phyloP scores from a whole-genome alignment of 352 stramenopile species.

The Phytophthora ohioensis region DNA sequence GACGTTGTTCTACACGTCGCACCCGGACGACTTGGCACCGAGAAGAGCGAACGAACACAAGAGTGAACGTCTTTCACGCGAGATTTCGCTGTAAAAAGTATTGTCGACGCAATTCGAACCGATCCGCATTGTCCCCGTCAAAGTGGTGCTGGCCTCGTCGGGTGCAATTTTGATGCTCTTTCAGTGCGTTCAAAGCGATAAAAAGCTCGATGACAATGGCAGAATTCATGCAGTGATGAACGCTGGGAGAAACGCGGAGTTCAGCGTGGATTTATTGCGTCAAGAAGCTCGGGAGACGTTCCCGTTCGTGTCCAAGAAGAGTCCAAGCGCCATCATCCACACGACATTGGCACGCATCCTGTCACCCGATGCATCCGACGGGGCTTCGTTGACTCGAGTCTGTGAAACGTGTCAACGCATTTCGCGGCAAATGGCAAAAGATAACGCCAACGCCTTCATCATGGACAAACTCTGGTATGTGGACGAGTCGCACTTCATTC shows the following conservation, averaged over 20 bases:
- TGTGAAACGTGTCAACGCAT: conserved; percentile 49
- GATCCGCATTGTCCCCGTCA: conserved; percentile 48
- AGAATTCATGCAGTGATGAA: background rate
- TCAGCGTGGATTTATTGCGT: conserved; percentile 58
- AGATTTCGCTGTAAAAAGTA: conserved; percentile 44
- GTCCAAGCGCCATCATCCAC: conserved; percentile 56
- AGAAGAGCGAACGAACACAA: conserved; percentile 17
- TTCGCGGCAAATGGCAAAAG: conserved; percentile 40
- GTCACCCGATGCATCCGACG: conserved; percentile 39
- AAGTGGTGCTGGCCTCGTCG: conserved; percentile 58
- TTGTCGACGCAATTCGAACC: conserved; percentile 44
- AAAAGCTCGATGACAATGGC: background rate
- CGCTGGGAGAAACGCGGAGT: conserved; percentile 36
- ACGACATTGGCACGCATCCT: conserved; percentile 66
- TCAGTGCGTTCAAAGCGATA: conserved; percentile 39
- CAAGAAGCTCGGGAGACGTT: conserved; percentile 47
- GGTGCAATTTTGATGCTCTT: conserved; percentile 65
- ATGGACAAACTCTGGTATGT: conserved; percentile 65
- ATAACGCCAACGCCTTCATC: conserved; percentile 24
- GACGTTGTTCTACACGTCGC: conserved; percentile 77
- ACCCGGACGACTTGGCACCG: conserved; percentile 59
- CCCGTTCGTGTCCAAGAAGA: conserved; percentile 42
- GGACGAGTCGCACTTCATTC: conserved; percentile 66
- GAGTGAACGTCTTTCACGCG: conserved; percentile 30
- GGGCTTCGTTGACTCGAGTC: conserved; percentile 35